phyloP scores from a whole-genome alignment of 2,329 filamentous ascomycete genomes.

The Fusarium acutatum region DNA sequence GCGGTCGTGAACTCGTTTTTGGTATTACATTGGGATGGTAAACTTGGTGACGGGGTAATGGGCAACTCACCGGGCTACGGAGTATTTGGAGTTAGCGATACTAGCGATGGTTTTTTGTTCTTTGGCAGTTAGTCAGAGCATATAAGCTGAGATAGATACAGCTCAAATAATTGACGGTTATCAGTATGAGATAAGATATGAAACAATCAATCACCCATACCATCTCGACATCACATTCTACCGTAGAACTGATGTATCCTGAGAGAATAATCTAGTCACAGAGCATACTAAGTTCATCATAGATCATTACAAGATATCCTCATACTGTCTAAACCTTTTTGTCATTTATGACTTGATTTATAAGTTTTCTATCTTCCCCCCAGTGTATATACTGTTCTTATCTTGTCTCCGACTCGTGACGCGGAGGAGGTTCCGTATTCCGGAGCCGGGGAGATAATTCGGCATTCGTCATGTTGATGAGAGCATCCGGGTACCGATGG shows the following conservation, averaged over 20 bases:
- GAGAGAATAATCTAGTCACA: background rate
- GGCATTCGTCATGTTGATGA: constrained; percentile 31
- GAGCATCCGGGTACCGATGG: constrained; percentile 23
- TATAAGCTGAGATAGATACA: background rate
- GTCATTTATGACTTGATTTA: background rate
- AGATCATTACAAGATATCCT: background rate
- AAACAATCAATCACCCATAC: background rate
- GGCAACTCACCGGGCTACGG: background rate
- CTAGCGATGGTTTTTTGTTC: background rate
- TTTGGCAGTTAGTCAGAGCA: background rate
- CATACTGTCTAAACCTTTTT: background rate
- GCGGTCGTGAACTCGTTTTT: background rate
- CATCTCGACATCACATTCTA: background rate
- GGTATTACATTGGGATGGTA: background rate
- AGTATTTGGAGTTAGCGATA: background rate
- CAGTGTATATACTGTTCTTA: background rate
- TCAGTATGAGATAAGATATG: background rate
- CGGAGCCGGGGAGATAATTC: constrained; percentile 37
- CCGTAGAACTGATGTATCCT: background rate
- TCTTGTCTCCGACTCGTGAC: constrained; percentile 14
- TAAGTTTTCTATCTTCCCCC: background rate
- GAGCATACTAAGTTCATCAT: background rate
- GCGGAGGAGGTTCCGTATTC: constrained; percentile 24
- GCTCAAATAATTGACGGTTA: background rate
- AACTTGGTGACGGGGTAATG: constrained; percentile 2